Evolutionary conservation across 2,329 filamentous ascomycete genomes (phyloP), one percentile per base, ranked within the genome.

Genomic region (Venturia carpophila): DNA sequence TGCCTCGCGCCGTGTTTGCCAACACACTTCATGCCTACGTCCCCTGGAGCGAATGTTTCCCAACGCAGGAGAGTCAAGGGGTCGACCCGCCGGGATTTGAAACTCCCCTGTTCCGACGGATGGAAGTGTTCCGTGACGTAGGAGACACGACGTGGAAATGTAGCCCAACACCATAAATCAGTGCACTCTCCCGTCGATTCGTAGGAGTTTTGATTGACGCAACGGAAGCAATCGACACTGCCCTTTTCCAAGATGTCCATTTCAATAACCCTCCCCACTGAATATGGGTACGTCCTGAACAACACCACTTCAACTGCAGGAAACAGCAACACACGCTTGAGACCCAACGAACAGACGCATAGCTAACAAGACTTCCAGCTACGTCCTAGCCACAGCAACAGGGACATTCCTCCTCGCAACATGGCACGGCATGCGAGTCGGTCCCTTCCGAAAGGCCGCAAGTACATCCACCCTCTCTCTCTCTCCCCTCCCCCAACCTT

Each of bases 361-460:
- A 34, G 30, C 61, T 58, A 42, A 39, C 45, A 55, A 9, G 17
- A 21, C 5, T 3, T 60, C 34, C 67, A 86, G 85, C 74, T 81
- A 81, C 72, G 82, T 84, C 73, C 76, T 85, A 71, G 75, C 78
- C 70, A 75, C 83, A 68, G 79, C 81, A 43, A 78, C 83, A 67
- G 79, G 79, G 66, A 82, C 79, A 67, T 83, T 84, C 71, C 70
- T 85, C 70, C 76, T 87, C 52, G 74, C 75, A 66, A 76, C 76
- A 69, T 79, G 79, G 74, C 84, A 86, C 71, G 80, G 79, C 68
- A 64, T 30, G 19, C 76, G 82, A 71, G 78, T 81, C 39, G 71
- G 71, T 58, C 27, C 52, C 27, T 75, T 79, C 73, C 83, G 85
- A 74, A 81, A 79, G 69, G 70, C 73, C 3, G 82, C 84, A 67